Conservation (phyloP, 2,329 filamentous ascomycete species). For the Coniochaeta hoffmannii region DNA sequence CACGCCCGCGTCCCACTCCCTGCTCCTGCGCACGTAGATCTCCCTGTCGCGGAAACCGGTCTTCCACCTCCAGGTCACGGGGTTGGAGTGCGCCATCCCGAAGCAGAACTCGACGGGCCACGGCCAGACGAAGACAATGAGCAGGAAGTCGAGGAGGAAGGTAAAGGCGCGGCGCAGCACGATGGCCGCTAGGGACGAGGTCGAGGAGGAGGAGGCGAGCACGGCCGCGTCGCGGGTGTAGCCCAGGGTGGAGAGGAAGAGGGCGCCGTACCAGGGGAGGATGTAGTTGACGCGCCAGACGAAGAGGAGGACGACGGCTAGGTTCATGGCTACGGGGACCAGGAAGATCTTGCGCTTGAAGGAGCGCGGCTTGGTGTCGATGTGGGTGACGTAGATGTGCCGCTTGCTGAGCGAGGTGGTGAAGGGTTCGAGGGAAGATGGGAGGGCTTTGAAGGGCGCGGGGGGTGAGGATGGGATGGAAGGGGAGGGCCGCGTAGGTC, state of each 20-base stretch:
- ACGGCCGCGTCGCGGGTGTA: conserved; percentile 54
- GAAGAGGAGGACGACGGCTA: conserved; percentile 57
- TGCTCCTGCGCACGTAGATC: conserved; percentile 72
- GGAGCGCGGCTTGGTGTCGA: conserved; percentile 61
- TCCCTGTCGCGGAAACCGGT: conserved; percentile 75
- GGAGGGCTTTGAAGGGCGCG: conserved; percentile 59
- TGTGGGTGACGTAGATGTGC: conserved; percentile 77
- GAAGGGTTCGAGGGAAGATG: conserved; percentile 57
- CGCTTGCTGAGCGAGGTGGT: conserved; percentile 56
- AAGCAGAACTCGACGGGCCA: conserved; percentile 69
- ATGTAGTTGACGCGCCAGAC: conserved; percentile 61
- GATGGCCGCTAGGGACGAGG: conserved; percentile 47
- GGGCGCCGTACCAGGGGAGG: conserved; percentile 62
- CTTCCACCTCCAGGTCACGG: conserved; percentile 63
- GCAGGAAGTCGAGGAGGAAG: conserved; percentile 67
- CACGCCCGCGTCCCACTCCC: conserved; percentile 56
- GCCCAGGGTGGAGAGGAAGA: conserved; percentile 59
- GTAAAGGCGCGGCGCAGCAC: conserved; percentile 52
- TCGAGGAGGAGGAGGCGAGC: conserved; percentile 32
- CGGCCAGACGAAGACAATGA: conserved; percentile 60
- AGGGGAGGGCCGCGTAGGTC: background rate
- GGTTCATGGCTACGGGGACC: conserved; percentile 71
- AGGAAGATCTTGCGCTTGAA: conserved; percentile 80
- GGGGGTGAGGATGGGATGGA: background rate
- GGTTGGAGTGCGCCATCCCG: conserved; percentile 50